These are phyloP conservation scores for Globisporangium parvum DNA, from an alignment of 352 stramenopile genomes.

Conservation along the genomic window DNA sequence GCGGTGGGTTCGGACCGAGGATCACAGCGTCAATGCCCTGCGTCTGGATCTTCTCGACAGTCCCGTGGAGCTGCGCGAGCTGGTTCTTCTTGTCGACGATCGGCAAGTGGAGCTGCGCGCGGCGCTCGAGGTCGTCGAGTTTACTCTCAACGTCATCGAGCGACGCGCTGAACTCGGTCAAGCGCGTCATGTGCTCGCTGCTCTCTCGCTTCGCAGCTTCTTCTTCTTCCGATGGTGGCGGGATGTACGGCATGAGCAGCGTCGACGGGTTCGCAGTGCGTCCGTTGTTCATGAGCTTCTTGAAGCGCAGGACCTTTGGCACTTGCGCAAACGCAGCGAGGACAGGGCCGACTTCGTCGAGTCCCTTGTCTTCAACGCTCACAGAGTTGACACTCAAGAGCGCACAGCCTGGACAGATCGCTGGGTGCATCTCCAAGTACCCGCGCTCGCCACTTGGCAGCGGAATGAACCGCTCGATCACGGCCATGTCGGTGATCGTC, in stretches of 20 bases:
- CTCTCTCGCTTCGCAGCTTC: conserved; percentile 14
- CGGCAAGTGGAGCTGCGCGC: conserved; percentile 33
- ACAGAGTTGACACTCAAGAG: conserved; percentile 77
- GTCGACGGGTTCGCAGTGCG: conserved; percentile 69
- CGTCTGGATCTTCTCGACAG: conserved; percentile 74
- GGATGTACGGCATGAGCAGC: conserved; percentile 61
- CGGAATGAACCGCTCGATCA: conserved; percentile 73
- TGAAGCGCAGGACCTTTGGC: conserved; percentile 76
- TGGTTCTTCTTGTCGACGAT: conserved; percentile 51
- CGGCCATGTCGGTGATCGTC: conserved; percentile 69
- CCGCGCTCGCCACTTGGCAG: conserved; percentile 61
- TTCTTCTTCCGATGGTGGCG: conserved; percentile 42
- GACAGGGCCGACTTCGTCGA: conserved; percentile 67
- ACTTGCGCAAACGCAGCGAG: conserved; percentile 45
- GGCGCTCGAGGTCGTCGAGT: conserved; percentile 42
- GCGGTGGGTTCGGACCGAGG: conserved; percentile 49
- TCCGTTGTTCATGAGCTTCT: conserved; percentile 75
- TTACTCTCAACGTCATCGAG: conserved; percentile 44
- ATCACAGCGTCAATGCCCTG: conserved; percentile 80
- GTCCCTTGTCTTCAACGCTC: conserved; percentile 61
- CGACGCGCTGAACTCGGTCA: conserved; percentile 39
- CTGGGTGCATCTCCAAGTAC: conserved; percentile 75
- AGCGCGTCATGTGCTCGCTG: conserved; percentile 33
- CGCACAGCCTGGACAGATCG: conserved; percentile 69
- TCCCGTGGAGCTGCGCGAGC: conserved; percentile 65